phyloP scores from a whole-genome alignment of 2,329 filamentous ascomycete species.

The Phyllosticta ampelicida region DNA sequence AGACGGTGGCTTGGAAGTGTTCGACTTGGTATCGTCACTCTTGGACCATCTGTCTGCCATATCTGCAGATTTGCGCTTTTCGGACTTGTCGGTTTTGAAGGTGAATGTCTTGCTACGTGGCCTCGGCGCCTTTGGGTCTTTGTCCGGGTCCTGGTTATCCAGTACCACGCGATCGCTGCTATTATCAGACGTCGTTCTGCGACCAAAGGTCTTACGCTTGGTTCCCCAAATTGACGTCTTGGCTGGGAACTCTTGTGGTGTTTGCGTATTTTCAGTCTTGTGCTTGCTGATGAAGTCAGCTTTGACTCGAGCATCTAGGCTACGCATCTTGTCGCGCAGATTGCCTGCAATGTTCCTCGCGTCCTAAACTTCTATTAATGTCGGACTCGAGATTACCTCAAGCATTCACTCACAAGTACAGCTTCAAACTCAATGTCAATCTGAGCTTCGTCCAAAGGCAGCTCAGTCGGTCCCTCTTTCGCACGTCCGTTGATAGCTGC shows the following conservation, averaged over 20 bases:
- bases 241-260: conserved; percentile 38
- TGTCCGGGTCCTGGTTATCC: conserved; percentile 14
- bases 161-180: conserved; percentile 27
- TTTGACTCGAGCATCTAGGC: conserved; percentile 79
- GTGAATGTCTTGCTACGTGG: conserved; percentile 70
- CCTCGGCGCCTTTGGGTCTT: conserved; percentile 32
- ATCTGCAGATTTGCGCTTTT: conserved; percentile 62
- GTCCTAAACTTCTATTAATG: conserved; percentile 55
- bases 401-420: conserved; percentile 46
- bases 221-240: conserved; percentile 21
- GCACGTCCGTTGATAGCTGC: conserved; percentile 48
- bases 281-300: conserved; percentile 91
- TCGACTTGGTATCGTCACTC: conserved; percentile 45
- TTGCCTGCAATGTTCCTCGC: conserved; percentile 88
- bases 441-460: conserved; percentile 38
- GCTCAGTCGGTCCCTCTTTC: conserved; percentile 26
- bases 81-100: conserved; percentile 60
- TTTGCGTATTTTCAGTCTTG: conserved; percentile 48
- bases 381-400: conserved; percentile 33
- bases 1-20: conserved; percentile 46
- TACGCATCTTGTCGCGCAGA: conserved; percentile 90
- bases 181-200: conserved; percentile 18
- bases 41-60: conserved; percentile 4
- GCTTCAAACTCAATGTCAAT: conserved; percentile 53
- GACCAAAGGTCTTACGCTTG: conserved; percentile 32